Evolutionary conservation across 2,329 filamentous ascomycete species (phyloP), one percentile per base, ranked within the genome.

Genomic region (Immersiporthe knoxdaviesiana): DNA sequence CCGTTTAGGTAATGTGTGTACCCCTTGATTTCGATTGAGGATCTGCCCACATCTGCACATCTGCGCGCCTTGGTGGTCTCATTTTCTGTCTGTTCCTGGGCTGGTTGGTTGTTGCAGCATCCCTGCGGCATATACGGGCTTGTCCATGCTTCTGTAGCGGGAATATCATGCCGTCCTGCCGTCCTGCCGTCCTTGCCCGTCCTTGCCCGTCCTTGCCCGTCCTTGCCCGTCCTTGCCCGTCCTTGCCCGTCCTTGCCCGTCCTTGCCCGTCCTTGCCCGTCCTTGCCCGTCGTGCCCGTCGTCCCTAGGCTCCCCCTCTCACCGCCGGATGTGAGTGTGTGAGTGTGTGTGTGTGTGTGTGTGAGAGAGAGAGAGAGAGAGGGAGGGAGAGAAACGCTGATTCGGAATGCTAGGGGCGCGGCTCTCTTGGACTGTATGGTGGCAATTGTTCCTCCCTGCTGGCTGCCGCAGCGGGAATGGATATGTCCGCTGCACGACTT

Each of bases 381-480:
- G n/a, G n/a, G n/a, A n/a, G n/a, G n/a, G n/a, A n/a, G n/a, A n/a
- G n/a, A n/a, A 27, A 37, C 32, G 27, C 30, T 59, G 37, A 59
- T 59, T 59, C 18, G 56, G 10, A 37, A 18, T 37, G 30, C 56
- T 18, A 59, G 16, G n/a, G 8, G 3, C 56, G 30, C 18, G 32
- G 7, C 18, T 59, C 30, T n/a, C 30, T 59, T 30, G 64, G 65
- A 50, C 68, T 68, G 58, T 74, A 74, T 21, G 70, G 70, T 24
- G 70, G 70, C 27, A 60, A 56, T n/a, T 63, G 60, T 56, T 44
- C 62, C 58, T 68, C 66, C 37, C 66, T 59, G 24, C 56, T 68
- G 24, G 18, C 35, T n/a, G 68, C 63, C 35, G 58, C 59, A n/a
- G n/a, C n/a, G 5, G 59, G 50, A 24, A 56, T 56, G 27, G 39